Base-by-base conservation (phyloP, 2,329 filamentous ascomycete species). In the Colletotrichum euphorbiae region DNA sequence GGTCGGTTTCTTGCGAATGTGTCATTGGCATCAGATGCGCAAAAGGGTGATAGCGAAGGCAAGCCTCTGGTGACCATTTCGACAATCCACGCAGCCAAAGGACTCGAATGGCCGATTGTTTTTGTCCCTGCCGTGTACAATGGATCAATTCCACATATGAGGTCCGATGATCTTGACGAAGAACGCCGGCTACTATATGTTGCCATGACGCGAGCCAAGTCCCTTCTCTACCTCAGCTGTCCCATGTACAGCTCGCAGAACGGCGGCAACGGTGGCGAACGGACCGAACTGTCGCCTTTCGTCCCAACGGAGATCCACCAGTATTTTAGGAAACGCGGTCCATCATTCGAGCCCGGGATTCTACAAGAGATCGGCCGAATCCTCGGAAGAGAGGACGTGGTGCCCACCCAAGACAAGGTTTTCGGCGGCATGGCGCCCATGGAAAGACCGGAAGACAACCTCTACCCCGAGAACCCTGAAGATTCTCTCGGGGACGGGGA, bases 71-170 rank as follows among this genome's bases (percentile, higher is more conserved):
- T 98, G 19, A 98, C 94, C 0, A 93, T 99, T 24, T 98, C 94
- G 6, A 99, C 95, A 0, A 98, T 99, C 11, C 95, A 99, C 76
- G 94, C 94, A 0, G 93, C 95, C 3, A 99, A 99, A 78, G 95
- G 95, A 3, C 84, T 99, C 1, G 95, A 99, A 77, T 99, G 96
- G 96, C 95, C 95, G 0, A 86, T 97, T 1, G 93, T 98, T 1
- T 98, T 98, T 77, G 90, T 98, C 15, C 94, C 96, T 6, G 93
- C 92, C 1, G 91, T 93, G 28, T 97, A 97, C 75, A 89, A 94
- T 52, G 96, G 95, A 1, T 95, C 91, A 2, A 97, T 98, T 67
- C 95, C 95, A 4, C 95, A 98, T 77, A 91, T 90, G 2, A 87
- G 94, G 72, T 88, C 94, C 1, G 94, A 98, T 51, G 93, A 98